Base-by-base conservation (phyloP, 2,329 filamentous ascomycete genomes). In the Verticillium tricorpus region DNA sequence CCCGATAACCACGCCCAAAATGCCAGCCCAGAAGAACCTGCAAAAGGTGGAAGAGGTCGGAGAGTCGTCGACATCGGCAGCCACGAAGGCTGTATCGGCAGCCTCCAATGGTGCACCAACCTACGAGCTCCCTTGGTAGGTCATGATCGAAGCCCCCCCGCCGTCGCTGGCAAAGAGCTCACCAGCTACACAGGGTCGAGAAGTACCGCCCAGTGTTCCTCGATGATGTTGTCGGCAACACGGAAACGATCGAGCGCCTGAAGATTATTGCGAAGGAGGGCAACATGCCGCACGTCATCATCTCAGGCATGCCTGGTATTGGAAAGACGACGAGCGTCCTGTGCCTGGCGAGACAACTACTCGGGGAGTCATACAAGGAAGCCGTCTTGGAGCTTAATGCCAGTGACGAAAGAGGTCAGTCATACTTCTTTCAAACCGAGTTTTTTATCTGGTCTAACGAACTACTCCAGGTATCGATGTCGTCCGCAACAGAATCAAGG, bases 231-330 rank as follows among this genome's bases (percentile, higher is more conserved):
- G 95, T 99, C 60, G 95, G 95, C 72, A 99, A 99, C 77, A 96
- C 92, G 22, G 95, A 99, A 75, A 99, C 95, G 1, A 93, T 99
- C 70, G 94, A 98, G 76, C 90, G 95, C 61, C 82, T 99, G 70
- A 98, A 98, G 74, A 98, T 99, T 71, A 98, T 99, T 69, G 93
- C 95, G 56, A 95, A 93, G 76, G 95, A 98, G 79, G 95, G 95
- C 69, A 99, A 99, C 78, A 97, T 99, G 93, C 95, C 95, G 2
- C 95, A 99, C 78, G 87, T 99, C 71, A 98, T 99, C 77, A 98
- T 99, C 71, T 97, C 92, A n/a, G 95, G 95, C 63, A 98, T 97
- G 93, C 95, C 95, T 22, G 95, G 95, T 72, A 99, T 98, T 71
- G 95, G 95, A 76, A 99, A 99, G 82, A 99, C 95, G 4, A 98